Evolutionary conservation across 2,329 filamentous ascomycete genomes (phyloP).

Genomic region (Paradendryphiella salina): DNA sequence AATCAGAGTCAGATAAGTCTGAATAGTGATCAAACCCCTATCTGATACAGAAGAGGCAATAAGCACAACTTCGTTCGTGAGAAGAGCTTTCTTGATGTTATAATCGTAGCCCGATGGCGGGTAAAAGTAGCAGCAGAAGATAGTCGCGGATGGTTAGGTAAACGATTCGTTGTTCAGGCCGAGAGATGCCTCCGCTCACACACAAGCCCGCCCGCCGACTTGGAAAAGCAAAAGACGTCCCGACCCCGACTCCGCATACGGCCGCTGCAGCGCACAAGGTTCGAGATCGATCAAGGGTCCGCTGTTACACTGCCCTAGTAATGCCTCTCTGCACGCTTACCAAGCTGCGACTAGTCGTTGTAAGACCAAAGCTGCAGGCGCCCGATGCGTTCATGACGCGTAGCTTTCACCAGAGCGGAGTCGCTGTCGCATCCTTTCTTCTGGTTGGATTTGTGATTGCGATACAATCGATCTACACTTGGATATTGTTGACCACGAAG

Average conservation of each 20-base stretch:
- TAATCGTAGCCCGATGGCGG: background rate
- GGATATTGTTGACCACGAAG: background rate
- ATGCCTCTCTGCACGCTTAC: slow-evolving; percentile 12
- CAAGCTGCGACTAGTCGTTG: slow-evolving; percentile 9
- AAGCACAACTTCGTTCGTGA: background rate
- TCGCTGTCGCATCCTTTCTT: background rate
- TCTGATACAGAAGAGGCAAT: background rate
- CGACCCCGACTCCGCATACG: background rate
- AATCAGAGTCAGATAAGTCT: background rate
- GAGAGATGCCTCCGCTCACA: background rate
- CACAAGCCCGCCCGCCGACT: slow-evolving; percentile 5
- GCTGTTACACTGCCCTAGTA: slow-evolving; percentile 8
- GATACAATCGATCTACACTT: background rate
- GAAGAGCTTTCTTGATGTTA: background rate
- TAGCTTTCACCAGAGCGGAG: background rate
- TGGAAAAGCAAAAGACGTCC: slow-evolving; percentile 14
- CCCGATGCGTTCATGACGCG: slow-evolving; percentile 2
- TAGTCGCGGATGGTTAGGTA: background rate
- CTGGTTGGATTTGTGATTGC: background rate
- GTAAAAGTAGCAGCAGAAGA: background rate
- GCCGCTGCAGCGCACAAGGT: slow-evolving; percentile 6
- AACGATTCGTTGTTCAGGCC: background rate
- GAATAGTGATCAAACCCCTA: background rate
- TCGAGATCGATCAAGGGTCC: slow-evolving; percentile 10
- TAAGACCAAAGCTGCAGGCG: slow-evolving; percentile 2